phyloP scores from a whole-genome alignment of 2,329 filamentous ascomycete genomes.

The Arachnomyces sp. region DNA sequence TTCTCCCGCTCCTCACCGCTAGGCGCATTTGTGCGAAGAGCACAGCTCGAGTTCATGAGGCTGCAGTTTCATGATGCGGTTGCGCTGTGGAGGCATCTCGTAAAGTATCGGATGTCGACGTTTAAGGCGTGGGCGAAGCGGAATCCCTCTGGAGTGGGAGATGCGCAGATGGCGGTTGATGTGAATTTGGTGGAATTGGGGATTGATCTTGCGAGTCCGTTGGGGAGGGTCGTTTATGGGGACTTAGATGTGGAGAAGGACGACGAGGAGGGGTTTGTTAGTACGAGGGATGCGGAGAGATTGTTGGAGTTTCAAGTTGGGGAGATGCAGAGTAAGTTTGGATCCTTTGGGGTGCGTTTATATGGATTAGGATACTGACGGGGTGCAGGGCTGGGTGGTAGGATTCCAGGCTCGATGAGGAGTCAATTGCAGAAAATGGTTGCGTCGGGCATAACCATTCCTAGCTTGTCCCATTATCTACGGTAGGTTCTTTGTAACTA shows the following conservation, averaged over 20 bases:
- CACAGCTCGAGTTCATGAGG: slow-evolving; percentile 70
- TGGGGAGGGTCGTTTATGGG: slow-evolving; percentile 47
- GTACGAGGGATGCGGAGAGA: slow-evolving; percentile 71
- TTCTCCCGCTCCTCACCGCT: slow-evolving; percentile 70
- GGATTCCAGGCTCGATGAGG: slow-evolving; percentile 68
- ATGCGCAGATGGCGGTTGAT: slow-evolving; percentile 48
- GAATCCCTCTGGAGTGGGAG: slow-evolving; percentile 36
- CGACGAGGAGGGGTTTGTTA: slow-evolving; percentile 40
- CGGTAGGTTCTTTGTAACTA: slow-evolving; percentile 42
- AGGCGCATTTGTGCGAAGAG: slow-evolving; percentile 69
- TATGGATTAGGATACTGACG: slow-evolving; percentile 6
- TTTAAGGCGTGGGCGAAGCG: slow-evolving; percentile 52
- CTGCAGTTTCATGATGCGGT: slow-evolving; percentile 73
- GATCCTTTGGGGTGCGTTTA: slow-evolving; percentile 16
- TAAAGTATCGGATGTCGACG: slow-evolving; percentile 71
- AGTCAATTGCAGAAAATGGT: slow-evolving; percentile 63
- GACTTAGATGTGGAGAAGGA: slow-evolving; percentile 34
- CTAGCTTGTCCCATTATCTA: slow-evolving; percentile 69
- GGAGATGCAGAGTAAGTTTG: slow-evolving; percentile 64
- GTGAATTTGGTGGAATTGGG: slow-evolving; percentile 55
- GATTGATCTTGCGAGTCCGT: slow-evolving; percentile 43
- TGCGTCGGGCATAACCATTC: slow-evolving; percentile 58
- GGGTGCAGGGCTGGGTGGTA: slow-evolving; percentile 59
- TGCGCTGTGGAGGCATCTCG: slow-evolving; percentile 74
- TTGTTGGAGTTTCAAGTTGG: slow-evolving; percentile 83